Conservation (phyloP, 768 basidiomycete species). For the Auricularia auricula-judae region DNA sequence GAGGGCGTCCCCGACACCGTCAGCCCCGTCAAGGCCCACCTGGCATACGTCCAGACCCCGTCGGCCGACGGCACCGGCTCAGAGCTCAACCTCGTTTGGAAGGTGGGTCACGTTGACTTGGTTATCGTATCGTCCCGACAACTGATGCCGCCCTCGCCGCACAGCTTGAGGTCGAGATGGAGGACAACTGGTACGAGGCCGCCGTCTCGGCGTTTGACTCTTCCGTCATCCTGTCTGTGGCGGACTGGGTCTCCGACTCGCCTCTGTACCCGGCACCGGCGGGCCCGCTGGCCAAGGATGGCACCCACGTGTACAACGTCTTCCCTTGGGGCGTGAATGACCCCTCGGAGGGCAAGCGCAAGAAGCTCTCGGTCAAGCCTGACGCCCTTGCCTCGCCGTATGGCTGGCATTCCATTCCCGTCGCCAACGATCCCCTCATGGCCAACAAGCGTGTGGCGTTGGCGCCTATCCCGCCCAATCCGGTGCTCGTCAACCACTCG, state of each 20-base stretch:
- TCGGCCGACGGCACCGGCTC: conserved; percentile 37
- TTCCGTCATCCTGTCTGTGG: conserved; percentile 74
- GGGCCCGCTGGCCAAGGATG: conserved; percentile 3
- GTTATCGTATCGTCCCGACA: background rate
- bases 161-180: conserved; percentile 84
- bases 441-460: conserved; percentile 11
- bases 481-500: conserved; percentile 41
- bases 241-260: conserved; percentile 90
- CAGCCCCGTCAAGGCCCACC: conserved; percentile 65
- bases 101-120: conserved; percentile 28
- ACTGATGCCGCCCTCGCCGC: background rate
- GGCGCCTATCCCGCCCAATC: conserved; percentile 16
- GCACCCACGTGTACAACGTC: conserved; percentile 46
- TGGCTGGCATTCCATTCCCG: conserved; percentile 87
- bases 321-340: conserved; percentile 82
- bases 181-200: conserved; percentile 94
- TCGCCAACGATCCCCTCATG: conserved; percentile 48
- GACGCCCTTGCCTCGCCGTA: conserved; percentile 73
- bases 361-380: conserved; percentile 49
- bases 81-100: conserved; percentile 72
- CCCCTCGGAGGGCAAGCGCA: conserved; percentile 57
- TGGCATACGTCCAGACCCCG: conserved; percentile 79
- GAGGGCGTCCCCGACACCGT: conserved; percentile 65
- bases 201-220: conserved; percentile 65
- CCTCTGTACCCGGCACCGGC: conserved; percentile 24